These are phyloP conservation scores for Echria macrotheca DNA, from an alignment of 495 filamentous ascomycete species.

Conservation along the genomic window DNA sequence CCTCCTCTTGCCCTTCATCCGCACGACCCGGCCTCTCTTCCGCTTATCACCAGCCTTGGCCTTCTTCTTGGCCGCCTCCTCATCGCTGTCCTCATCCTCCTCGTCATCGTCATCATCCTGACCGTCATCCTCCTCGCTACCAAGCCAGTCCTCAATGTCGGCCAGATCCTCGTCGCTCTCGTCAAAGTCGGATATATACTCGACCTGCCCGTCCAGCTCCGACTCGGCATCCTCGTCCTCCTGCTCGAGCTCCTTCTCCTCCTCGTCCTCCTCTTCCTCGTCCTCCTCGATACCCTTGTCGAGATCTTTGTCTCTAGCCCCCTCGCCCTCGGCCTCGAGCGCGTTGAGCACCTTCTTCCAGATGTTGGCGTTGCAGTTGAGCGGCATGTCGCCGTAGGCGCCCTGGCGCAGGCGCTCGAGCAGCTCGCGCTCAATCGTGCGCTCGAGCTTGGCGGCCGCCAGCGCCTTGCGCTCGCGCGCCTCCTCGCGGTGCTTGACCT, in stretches of 20 bases:
- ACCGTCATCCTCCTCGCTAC: conserved; percentile 43
- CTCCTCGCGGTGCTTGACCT: conserved; percentile 81
- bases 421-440: conserved; percentile 91
- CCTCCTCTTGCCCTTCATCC: conserved; percentile 58
- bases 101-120: conserved; percentile 46
- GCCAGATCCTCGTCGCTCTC: conserved; percentile 49
- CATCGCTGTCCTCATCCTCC: conserved; percentile 43
- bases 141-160: conserved; percentile 47
- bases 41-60: conserved; percentile 55
- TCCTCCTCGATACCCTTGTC: conserved; percentile 82
- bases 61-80: conserved; percentile 44
- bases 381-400: conserved; percentile 87
- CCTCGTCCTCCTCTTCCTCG: conserved; percentile 66
- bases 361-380: conserved; percentile 89
- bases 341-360: conserved; percentile 97
- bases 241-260: conserved; percentile 58
- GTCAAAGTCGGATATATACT: conserved; percentile 68
- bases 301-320: conserved; percentile 76
- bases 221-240: conserved; percentile 61
- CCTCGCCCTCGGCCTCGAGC: conserved; percentile 80
- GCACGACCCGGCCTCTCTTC: conserved; percentile 55
- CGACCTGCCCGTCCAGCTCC: conserved; percentile 66
- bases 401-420: conserved; percentile 87
- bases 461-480: conserved; percentile 91
- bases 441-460: conserved; percentile 90